Base-by-base conservation (phyloP, 2,329 filamentous ascomycete species). In the Aspergillus glaucus region DNA sequence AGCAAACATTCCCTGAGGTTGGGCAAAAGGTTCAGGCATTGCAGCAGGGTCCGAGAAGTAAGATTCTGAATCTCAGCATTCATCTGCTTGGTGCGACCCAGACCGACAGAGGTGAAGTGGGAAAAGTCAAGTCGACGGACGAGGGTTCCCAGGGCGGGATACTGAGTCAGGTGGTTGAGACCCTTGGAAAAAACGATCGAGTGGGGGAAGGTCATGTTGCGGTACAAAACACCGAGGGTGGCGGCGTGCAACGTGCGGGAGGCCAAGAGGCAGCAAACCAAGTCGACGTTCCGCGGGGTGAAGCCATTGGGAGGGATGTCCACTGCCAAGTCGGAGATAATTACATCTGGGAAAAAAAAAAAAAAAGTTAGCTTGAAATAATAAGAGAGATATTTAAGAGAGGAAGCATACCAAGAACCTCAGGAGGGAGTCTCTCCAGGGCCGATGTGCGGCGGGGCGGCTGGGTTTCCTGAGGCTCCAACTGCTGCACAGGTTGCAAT, bases 121-220 rank as follows among this genome's bases (percentile, higher is more conserved):
- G 86, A 90, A 61, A 93, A 91, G 70, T 93, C 88, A 42, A 92
- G 74, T 45, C 88, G 84, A 50, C 86, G 82, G 41, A 92, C 86
- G 59, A 91, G 82, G 37, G 82, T 85, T 42, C 87, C 88, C 47
- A 91, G 75, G 7, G 82, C 75, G 2, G 82, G 80, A 63, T 90
- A 83, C 50, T 79, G 72, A 42, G 75, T 73, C 55, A 92, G 75
- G 61, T 88, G 87, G 50, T 77, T 75, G 44, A 90, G 78, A 58
- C 90, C 88, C 69, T 92, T 92, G 63, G 84, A 84, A 71, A 91
- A 93, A 64, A 90, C 88, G 51, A 83, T 77, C 22, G 88, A 92
- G 74, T 91, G 87, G 5, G 88, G 87, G 57, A 92, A 86, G 40
- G 86, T 89, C 66, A 92, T 86, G 65, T 87, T 82, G 56, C 81